A percentile compares a stretch with the other conserved stretches of the same genome.
Conservation (phyloP, 306 rosid species). For the Malus domestica region ASM211411v1 NC_041797.1:6800001-6800500, state of each 20-base stretch:
- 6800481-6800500: background rate
- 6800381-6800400: background rate
- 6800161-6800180: background rate
- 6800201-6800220: background rate
- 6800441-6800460: background rate
- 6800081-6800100: background rate
- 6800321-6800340: background rate
- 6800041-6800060: slow-evolving; percentile 67
- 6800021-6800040: slow-evolving; percentile 86
- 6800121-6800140: background rate
- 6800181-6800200: background rate
- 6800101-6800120: background rate
- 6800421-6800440: background rate
- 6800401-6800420: background rate
- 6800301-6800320: background rate
- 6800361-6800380: background rate
- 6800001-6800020: slow-evolving; percentile 45
- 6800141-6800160: background rate
- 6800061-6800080: slow-evolving; percentile 18
- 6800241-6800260: background rate
- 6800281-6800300: background rate
- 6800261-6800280: background rate
- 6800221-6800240: background rate
- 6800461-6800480: background rate
- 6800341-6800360: background rate